These are phyloP conservation scores for Cucurbitaria berberidis DNA, from an alignment of 2,329 filamentous ascomycete genomes.

Conservation along the genomic window DNA sequence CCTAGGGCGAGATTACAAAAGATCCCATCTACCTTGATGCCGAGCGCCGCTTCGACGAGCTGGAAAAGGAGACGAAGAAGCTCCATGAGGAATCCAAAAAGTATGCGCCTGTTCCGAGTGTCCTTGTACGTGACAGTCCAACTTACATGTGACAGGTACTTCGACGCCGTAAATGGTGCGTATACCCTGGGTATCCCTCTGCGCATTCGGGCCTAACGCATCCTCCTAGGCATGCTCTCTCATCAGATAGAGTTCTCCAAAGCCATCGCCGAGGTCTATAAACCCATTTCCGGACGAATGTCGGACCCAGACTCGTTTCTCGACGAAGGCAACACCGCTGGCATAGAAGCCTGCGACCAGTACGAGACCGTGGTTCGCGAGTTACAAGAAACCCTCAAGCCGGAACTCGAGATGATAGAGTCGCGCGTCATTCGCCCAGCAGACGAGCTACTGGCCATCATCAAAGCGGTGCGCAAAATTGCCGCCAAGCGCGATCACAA, in stretches of 20 bases:
- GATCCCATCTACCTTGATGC: conserved; percentile 94
- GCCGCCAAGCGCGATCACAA: conserved; percentile 93
- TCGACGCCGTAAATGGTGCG: conserved; percentile 88
- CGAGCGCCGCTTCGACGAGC: conserved; percentile 89
- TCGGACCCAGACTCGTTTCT: conserved; percentile 88
- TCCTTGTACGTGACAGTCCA: not conserved
- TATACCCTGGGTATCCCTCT: conserved; percentile 7
- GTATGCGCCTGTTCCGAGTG: conserved; percentile 38
- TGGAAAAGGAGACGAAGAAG: conserved; percentile 95
- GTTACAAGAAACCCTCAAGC: conserved; percentile 83
- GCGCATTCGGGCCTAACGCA: conserved; percentile 21
- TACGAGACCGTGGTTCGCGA: conserved; percentile 92
- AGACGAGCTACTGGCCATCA: conserved; percentile 89
- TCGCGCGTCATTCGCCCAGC: conserved; percentile 87
- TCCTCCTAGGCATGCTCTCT: conserved; percentile 75
- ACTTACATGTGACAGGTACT: conserved; percentile 65
- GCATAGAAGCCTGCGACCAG: conserved; percentile 93
- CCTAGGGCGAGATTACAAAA: conserved; percentile 84
- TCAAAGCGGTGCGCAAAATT: conserved; percentile 93
- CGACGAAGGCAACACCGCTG: conserved; percentile 86
- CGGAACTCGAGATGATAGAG: conserved; percentile 98
- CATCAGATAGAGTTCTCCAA: conserved; percentile 99
- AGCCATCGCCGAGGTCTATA: conserved; percentile 95
- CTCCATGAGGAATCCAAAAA: conserved; percentile 96
- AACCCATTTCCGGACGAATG: conserved; percentile 93